phyloP scores from a whole-genome alignment of 441 rosid species.

The Syzygium malaccense region DNA sequence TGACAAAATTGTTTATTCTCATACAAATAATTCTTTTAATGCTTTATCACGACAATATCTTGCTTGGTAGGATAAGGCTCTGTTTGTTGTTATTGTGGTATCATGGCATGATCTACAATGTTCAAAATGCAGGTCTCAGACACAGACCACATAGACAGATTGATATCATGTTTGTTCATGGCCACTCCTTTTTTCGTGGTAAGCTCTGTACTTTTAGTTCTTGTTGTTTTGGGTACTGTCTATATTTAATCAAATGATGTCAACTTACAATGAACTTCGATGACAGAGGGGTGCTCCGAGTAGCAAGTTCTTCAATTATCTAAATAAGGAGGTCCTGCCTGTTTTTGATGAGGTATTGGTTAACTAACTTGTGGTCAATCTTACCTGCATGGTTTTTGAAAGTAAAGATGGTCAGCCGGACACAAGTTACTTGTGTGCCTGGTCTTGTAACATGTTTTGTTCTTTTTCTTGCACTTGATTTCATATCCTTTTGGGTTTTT shows the following conservation, averaged over 20 bases:
- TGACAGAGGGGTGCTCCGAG: slow-evolving; percentile 87
- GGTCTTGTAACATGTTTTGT: neutral
- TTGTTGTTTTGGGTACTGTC: neutral
- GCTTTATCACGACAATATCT: neutral
- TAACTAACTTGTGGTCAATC: neutral
- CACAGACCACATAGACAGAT: slow-evolving; percentile 85
- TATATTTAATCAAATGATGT: neutral
- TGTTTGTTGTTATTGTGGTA: neutral
- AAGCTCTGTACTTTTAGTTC: neutral
- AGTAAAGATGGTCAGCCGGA: neutral
- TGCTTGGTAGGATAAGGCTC: neutral
- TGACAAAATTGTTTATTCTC: neutral
- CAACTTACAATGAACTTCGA: neutral
- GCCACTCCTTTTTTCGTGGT: slow-evolving; percentile 95
- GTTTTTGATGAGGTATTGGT: slow-evolving; percentile 77
- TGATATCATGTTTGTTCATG: slow-evolving; percentile 88
- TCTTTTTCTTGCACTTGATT: neutral
- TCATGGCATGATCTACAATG: neutral
- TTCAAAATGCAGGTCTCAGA: slow-evolving; percentile 64
- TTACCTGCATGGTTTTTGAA: neutral
- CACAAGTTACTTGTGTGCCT: neutral
- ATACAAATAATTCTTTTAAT: neutral
- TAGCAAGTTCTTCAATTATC: slow-evolving; percentile 78
- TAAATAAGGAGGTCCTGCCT: slow-evolving; percentile 82
- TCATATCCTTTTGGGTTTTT: neutral